Conservation (phyloP, 164 flowering plant species). For the Magnolia kwangsiensis region DNA sequence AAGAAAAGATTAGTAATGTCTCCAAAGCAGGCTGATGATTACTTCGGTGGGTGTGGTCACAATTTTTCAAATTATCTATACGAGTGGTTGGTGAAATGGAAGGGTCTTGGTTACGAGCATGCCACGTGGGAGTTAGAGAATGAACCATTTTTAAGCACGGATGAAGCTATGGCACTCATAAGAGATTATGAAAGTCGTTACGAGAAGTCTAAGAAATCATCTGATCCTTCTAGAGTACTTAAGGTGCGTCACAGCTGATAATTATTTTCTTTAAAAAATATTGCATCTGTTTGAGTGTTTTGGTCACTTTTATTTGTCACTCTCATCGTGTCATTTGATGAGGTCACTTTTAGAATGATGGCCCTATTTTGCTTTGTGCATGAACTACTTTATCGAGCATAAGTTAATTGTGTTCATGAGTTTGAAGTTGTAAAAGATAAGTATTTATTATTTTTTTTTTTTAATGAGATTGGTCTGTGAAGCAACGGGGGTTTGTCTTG, state of each 20-base stretch:
- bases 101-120: constrained; percentile 65
- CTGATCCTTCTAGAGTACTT: constrained; percentile 19
- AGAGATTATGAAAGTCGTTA: constrained; percentile 51
- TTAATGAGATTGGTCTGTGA: too few species aligned
- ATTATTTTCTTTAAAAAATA: background rate
- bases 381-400: background rate
- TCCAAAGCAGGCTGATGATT: constrained; percentile 18
- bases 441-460: too few species aligned
- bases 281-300: too few species aligned
- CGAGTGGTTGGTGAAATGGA: constrained; percentile 95
- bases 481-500: too few species aligned
- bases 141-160: constrained; percentile 41
- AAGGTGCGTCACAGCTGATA: constrained; percentile 27
- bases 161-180: constrained; percentile 42
- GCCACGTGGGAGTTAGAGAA: constrained; percentile 75
- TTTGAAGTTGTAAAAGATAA: too few species aligned
- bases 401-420: too few species aligned
- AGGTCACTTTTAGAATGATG: background rate
- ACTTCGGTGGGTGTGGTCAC: background rate
- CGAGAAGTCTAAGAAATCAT: constrained; percentile 30
- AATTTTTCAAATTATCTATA: background rate
- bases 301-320: too few species aligned
- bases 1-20: constrained; percentile 41
- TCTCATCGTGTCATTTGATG: background rate
- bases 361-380: background rate